These are phyloP conservation scores for Coemansia sp. DNA, from an alignment of 192 early-diverging fungal genomes.

Conservation along the genomic window DNA sequence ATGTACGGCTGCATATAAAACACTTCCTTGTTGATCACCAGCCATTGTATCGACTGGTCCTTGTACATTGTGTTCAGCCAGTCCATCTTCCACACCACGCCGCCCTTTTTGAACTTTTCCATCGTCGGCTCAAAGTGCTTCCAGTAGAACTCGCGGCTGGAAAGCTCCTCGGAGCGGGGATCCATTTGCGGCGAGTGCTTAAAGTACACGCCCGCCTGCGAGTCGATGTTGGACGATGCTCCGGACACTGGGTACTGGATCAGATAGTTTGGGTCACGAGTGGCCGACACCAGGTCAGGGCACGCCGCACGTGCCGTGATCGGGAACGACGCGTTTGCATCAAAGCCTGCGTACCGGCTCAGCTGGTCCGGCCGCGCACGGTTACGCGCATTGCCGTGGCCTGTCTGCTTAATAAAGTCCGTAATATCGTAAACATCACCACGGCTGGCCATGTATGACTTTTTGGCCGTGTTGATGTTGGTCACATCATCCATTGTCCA, in stretches of 20 bases:
- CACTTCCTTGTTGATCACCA: constrained; percentile 62
- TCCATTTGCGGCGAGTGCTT: constrained; percentile 27
- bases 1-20: constrained; percentile 67
- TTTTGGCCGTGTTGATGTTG: constrained; percentile 48
- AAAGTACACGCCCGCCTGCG: constrained; percentile 58
- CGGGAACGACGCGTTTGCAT: constrained; percentile 62
- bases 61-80: constrained; percentile 58
- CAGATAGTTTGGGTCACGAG: constrained; percentile 28
- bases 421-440: constrained; percentile 78
- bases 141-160: constrained; percentile 29
- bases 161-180: constrained; percentile 38
- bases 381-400: constrained; percentile 54
- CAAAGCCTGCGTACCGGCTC: constrained; percentile 52
- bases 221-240: constrained; percentile 28
- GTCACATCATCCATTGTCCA: constrained; percentile 68
- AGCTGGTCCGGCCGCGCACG: constrained; percentile 40
- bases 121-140: constrained; percentile 35
- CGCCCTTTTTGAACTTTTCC: constrained; percentile 56
- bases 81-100: constrained; percentile 60
- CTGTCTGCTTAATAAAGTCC: constrained; percentile 40
- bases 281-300: constrained; percentile 38
- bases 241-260: constrained; percentile 26
- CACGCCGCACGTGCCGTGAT: constrained; percentile 59
- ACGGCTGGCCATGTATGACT: constrained; percentile 64
- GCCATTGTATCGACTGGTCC: constrained; percentile 57